Evolutionary conservation across 2,329 filamentous ascomycete species (phyloP), one percentile per base, ranked within the genome.

Genomic region (Talaromyces islandicus): DNA sequence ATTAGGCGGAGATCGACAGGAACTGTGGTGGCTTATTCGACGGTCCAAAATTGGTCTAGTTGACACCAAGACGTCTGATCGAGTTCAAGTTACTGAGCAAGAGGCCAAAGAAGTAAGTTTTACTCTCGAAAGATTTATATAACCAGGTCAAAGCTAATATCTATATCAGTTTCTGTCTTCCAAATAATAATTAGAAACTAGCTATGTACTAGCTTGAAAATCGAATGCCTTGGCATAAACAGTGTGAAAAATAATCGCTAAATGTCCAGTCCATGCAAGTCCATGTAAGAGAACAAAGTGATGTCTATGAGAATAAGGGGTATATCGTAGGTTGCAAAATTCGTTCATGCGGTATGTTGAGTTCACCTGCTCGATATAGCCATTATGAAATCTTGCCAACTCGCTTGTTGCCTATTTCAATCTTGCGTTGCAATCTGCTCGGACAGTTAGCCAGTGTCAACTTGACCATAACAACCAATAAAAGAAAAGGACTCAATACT

Each of bases 1-100:
- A 65, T 75, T 97, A 2, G 86, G 87, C 41, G 92, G 91, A 0
- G 88, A 95, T 67, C 80, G 91, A 58, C 83, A 83, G 64, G 91
- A 95, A 69, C 86, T 97, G 77, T 97, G 92, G 92, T 89, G 85
- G 78, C 80, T 83, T 65, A 77, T 96, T 25, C 82, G 88, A 66
- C 83, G 79, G 61, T 84, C 81, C 48, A 85, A 80, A 65, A 76
- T 96, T 59, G 90, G 92, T 0, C 77, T 96, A 70, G 87, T 97
- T 67, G 86, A 89, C 64, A 78, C 81, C 57, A 80, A 76, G 54
- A 78, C 85, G 67, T 84, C 82, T 2, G 85, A 89, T 50, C 77
- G 80, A 19, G 92, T 89, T 0, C 79, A 84, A 30, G 85, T 92
- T 4, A 84, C 82, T 0, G 82, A 85, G 56, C 85, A 90, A 51